Conservation (phyloP, 2,329 filamentous ascomycete species). For the Aspergillus ochraceus region DNA sequence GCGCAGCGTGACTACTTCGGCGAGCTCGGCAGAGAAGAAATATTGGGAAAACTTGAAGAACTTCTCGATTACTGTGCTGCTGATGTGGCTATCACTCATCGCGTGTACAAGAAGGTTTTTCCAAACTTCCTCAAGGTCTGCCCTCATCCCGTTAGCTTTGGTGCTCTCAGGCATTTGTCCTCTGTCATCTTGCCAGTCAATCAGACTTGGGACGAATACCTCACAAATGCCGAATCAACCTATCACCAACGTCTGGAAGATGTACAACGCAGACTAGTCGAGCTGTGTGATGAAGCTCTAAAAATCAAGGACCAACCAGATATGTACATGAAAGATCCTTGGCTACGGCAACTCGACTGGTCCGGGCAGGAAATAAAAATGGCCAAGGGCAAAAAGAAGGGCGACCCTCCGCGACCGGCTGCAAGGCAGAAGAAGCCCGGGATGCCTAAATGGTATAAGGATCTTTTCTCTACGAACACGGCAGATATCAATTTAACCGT, state of each 20-base stretch:
- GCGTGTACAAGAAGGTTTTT: conserved; percentile 91
- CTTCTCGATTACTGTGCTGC: conserved; percentile 92
- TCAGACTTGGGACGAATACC: conserved; percentile 81
- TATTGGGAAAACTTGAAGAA: conserved; percentile 72
- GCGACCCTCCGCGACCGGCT: conserved; percentile 72
- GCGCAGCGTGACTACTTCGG: conserved; percentile 82
- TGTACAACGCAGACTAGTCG: conserved; percentile 73
- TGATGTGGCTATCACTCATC: conserved; percentile 89
- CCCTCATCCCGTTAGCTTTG: conserved; percentile 96
- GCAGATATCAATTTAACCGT: conserved; percentile 74
- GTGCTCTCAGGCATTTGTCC: conserved; percentile 86
- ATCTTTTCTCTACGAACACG: conserved; percentile 71
- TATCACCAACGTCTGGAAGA: conserved; percentile 75
- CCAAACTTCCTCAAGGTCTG: conserved; percentile 86
- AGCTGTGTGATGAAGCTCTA: conserved; percentile 74
- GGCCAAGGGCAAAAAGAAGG: conserved; percentile 88
- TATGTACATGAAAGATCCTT: conserved; percentile 77
- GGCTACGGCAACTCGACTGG: conserved; percentile 94
- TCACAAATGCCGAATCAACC: conserved; percentile 78
- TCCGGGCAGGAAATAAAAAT: conserved; percentile 87
- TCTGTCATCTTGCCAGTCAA: conserved; percentile 90
- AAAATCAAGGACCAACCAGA: conserved; percentile 68
- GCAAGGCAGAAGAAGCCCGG: conserved; percentile 89
- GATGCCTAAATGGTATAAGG: conserved; percentile 95
- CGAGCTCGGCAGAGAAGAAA: conserved; percentile 69